These are phyloP conservation scores for Rhytidhysteron rufulum DNA, from an alignment of 2,329 filamentous ascomycete genomes.

Conservation along the genomic window DNA sequence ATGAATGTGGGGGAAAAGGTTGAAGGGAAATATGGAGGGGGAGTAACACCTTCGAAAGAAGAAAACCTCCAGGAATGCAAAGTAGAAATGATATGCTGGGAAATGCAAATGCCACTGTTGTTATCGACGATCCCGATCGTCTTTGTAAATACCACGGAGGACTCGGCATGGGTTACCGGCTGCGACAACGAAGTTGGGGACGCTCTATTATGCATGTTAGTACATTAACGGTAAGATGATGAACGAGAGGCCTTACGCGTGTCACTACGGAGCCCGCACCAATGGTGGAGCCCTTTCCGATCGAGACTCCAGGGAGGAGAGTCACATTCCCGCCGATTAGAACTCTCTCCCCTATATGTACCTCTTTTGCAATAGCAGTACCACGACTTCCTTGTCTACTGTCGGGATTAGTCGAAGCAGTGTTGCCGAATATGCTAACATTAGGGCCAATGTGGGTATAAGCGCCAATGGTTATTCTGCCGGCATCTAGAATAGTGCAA, in stretches of 20 bases:
- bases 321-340: conserved; percentile 61
- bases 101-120: too few relatives aligned
- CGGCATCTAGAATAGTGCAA: conserved; percentile 85
- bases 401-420: conserved; percentile 68
- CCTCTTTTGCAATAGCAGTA: conserved; percentile 64
- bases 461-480: conserved; percentile 75
- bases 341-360: conserved; percentile 72
- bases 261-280: conserved; percentile 54
- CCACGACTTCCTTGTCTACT: conserved; percentile 70
- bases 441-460: conserved; percentile 69
- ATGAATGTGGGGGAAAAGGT: too few relatives aligned
- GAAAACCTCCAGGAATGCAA: too few relatives aligned
- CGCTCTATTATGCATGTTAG: conserved; percentile 33
- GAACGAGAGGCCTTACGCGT: conserved; percentile 38
- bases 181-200: conserved; percentile 44
- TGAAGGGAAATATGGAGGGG: too few relatives aligned
- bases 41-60: too few relatives aligned
- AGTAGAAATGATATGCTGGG: too few relatives aligned
- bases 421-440: conserved; percentile 79
- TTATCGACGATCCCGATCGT: not conserved
- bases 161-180: conserved; percentile 46
- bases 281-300: conserved; percentile 52
- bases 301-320: conserved; percentile 55
- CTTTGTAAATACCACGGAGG: conserved; percentile 12
- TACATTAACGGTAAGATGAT: conserved; percentile 25